phyloP scores from a whole-genome alignment of 2,329 filamentous ascomycete species.

The Pseudogymnoascus sp. region DNA sequence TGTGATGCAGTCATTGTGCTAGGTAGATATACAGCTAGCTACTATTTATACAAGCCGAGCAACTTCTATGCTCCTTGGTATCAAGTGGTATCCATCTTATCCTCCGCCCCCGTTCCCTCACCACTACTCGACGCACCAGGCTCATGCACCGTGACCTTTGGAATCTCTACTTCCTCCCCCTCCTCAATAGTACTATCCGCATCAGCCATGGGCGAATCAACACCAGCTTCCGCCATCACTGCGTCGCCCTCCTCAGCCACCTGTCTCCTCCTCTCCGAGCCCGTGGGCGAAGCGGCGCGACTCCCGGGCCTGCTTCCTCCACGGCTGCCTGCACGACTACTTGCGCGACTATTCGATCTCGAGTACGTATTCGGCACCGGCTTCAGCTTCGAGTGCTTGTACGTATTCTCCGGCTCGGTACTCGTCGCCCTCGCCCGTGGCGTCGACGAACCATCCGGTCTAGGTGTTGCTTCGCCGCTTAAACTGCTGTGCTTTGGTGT shows the following conservation, averaged over 20 bases:
- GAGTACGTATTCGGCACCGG: slow-evolving; percentile 23
- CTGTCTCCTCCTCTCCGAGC: slow-evolving; percentile 20
- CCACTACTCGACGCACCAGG: slow-evolving; percentile 27
- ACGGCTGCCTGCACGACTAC: slow-evolving; percentile 25
- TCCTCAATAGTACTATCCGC: background rate
- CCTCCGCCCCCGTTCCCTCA: slow-evolving; percentile 29
- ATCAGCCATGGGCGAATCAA: slow-evolving; percentile 25
- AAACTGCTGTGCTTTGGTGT: slow-evolving; percentile 44
- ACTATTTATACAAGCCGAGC: slow-evolving; percentile 14
- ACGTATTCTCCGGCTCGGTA: slow-evolving; percentile 34
- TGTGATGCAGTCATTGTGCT: slow-evolving; percentile 23
- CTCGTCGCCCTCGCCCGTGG: slow-evolving; percentile 23
- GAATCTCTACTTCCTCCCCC: slow-evolving; percentile 31
- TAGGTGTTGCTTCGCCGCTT: slow-evolving; percentile 42
- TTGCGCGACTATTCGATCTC: background rate
- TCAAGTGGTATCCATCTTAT: slow-evolving; percentile 21
- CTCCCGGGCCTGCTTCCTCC: slow-evolving; percentile 35
- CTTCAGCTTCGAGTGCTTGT: slow-evolving; percentile 28
- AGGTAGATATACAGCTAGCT: slow-evolving; percentile 26
- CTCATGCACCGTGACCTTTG: slow-evolving; percentile 44
- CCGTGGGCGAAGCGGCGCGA: slow-evolving; percentile 32
- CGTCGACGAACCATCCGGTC: slow-evolving; percentile 33
- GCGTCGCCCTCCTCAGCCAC: slow-evolving; percentile 41
- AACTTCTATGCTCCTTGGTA: background rate
- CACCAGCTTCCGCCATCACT: slow-evolving; percentile 49